Conservation (phyloP, 176 grass and related monocot species). For the Aegilops umbellulata region DNA sequence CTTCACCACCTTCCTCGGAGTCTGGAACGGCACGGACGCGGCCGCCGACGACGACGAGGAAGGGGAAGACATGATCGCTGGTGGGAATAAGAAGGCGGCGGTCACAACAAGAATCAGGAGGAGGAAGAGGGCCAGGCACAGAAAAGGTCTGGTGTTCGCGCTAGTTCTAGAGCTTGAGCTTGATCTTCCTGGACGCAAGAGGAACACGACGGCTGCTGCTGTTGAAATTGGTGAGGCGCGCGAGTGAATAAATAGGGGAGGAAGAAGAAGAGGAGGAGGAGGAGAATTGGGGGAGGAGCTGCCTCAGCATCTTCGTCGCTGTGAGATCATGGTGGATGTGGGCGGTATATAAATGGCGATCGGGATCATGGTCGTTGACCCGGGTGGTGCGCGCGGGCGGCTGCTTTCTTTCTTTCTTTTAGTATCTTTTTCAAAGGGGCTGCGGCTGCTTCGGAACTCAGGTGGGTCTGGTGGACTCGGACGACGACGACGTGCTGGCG, state of each 20-base stretch:
- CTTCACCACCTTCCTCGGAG: slow-evolving; percentile 56
- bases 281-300: not conserved
- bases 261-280: not conserved
- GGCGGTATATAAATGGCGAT: not conserved
- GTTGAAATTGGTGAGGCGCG: not conserved
- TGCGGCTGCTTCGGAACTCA: too few species aligned
- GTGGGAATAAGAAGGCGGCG: too few species aligned
- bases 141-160: too few species aligned
- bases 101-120: too few species aligned
- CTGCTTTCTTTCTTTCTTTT: not conserved
- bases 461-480: too few species aligned
- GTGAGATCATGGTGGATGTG: not conserved
- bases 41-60: not conserved
- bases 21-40: slow-evolving; percentile 26
- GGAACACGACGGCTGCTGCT: too few species aligned
- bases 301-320: not conserved
- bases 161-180: too few species aligned
- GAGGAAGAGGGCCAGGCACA: too few species aligned
- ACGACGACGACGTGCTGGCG: too few species aligned
- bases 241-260: not conserved
- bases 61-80: too few species aligned
- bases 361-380: not conserved
- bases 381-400: not conserved
- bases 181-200: too few species aligned
- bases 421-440: too few species aligned